Conservation (phyloP, 164 flowering plant genomes). For the Litsea cubeba region DNA sequence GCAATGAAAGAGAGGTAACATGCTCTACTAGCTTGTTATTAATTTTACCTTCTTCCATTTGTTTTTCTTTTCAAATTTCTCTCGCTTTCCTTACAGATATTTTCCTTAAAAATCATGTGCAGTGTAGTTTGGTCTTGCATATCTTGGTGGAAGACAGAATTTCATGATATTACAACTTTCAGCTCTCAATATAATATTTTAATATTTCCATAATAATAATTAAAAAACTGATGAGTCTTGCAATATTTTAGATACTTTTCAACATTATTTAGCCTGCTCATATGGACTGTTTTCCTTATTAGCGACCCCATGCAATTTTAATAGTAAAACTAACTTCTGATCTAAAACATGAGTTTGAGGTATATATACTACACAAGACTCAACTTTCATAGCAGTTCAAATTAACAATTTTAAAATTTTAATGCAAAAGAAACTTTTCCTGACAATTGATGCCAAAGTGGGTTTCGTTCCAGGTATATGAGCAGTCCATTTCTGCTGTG, state of each 20-base stretch:
- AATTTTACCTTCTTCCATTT: neutral
- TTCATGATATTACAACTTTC: neutral
- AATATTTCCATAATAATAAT: neutral
- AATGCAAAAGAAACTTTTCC: neutral
- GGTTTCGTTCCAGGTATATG: slow-evolving; percentile 51
- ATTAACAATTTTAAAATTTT: neutral
- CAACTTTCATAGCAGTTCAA: neutral
- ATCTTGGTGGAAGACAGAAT: neutral
- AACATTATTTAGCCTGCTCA: neutral
- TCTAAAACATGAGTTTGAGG: neutral
- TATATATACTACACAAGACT: neutral
- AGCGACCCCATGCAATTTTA: too few species aligned
- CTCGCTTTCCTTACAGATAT: neutral
- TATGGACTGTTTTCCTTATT: too few species aligned
- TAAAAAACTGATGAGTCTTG: too few species aligned
- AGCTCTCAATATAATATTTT: neutral
- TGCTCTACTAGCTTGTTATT: neutral
- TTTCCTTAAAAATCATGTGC: neutral
- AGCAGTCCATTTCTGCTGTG: slow-evolving; percentile 73
- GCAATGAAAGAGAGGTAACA: slow-evolving; percentile 85
- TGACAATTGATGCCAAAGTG: neutral
- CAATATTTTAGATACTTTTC: neutral
- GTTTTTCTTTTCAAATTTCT: neutral
- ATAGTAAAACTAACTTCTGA: neutral
- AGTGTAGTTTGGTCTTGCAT: neutral